Base-by-base conservation (phyloP, 371 early-diverging fungal genomes). In the Neoconidiobolus thromboides region DNA sequence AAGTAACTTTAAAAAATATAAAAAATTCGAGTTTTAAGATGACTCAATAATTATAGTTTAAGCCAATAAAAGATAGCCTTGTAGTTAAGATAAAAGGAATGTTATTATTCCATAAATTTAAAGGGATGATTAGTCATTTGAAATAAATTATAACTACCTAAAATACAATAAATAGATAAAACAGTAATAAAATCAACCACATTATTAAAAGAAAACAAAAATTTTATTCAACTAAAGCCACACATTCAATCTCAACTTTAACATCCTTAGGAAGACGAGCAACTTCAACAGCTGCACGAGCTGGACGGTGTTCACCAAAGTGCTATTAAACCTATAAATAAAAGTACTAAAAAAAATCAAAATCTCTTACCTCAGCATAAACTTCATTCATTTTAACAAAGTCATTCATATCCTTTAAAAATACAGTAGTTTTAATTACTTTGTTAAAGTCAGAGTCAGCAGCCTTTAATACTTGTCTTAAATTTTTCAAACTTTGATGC, bases 401-500 rank as follows among this genome's bases (percentile, higher is more conserved):
- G 68, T 91, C 86, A 67, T 89, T 85, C 79, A 89, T 82, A 62
- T 86, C 82, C 74, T 86, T 84, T 55, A 94, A 71, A 71, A 89
- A 94, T 43, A 93, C 92, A 36, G 91, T 92, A 46, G 89, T 88
- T 76, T 93, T 94, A 72, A 90, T 80, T 7, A 91, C 85, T 53
- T 84, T 74, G 52, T 83, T 71, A 9, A 93, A 69, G 58, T 76
- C 70, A 48, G 89, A 81, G 46, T 82, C 80, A 46, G 89, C 73
- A 1, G 79, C 90, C 64, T 80, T 72, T 36, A 95, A 71, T 9
- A 95, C 83, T 6, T 79, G 82, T 58, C 69, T 63, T 54, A 93
- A 64, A 73, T 92, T 95, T 61, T 66, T 70, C 62, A 95, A 68
- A 40, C 73, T 81, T 74, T 88, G 92, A 26, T 69, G 72, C 70